Base-by-base conservation (phyloP, 2,329 filamentous ascomycete genomes). In the Ceratocystis papillata region DNA sequence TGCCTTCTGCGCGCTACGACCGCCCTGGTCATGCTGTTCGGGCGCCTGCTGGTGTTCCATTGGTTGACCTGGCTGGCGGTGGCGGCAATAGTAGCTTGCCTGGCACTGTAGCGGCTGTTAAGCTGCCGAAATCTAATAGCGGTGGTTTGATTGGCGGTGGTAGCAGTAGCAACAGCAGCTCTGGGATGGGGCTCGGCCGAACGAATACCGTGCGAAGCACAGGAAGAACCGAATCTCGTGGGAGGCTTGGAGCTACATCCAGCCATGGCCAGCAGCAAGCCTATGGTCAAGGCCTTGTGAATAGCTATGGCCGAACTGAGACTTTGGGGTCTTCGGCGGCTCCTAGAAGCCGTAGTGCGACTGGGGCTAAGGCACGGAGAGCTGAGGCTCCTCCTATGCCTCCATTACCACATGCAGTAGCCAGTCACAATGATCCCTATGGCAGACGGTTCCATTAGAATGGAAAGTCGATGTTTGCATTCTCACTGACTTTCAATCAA, bases 1-100 rank as follows among this genome's bases (percentile, higher is more conserved):
- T 79, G 62, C 87, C 86, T 71, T 79, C 81, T 62, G 85, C 88
- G 68, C 86, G 80, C 68, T 78, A 77, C 60, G 80, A 81, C 62
- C 78, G 80, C 17, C 80, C 80, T 67, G 83, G 83, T 3, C 76
- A 75, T 57, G 78, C 77, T 22, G 74, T 80, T n/a, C 76, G 74
- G 12, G 74, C 75, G 3, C 74, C 76, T 0, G 70, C 72, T 1
- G 77, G 77, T 20, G 74, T 76, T 10, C 79, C 77, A 8, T 74
- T 82, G 0, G 78, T 82, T 60, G 78, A 80, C 63, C 76, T 78
- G 63, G 79, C 79, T 10, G 76, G 64, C 17, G 63, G 53, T 44
- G 41, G 55, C 4, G 61, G 44, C 20, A 63, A 63, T 7, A 48
- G 61, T 17, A 63, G 61, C 30, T 28, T 33, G 44, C 46, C 46